Percentiles rank a stretch among this genome's conserved stretches.
These are phyloP conservation scores for Trametes sp. DNA, from an alignment of 1,284 basidiomycete species.

Conservation along the genomic window DNA sequence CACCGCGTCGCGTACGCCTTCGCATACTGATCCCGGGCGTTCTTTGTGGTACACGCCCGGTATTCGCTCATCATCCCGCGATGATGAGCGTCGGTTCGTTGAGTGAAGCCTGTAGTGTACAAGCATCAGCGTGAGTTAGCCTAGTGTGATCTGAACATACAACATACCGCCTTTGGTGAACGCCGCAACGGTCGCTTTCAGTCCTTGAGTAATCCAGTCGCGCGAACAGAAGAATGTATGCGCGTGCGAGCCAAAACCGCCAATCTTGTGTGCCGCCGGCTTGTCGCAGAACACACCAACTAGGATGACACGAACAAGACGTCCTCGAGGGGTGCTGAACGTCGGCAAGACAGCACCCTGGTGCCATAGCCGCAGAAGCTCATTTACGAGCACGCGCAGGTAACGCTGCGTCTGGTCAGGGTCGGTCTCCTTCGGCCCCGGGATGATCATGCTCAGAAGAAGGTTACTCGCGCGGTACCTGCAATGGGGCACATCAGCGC, in stretches of 20 bases:
- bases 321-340: constrained; percentile 33
- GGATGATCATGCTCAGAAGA: constrained; percentile 42
- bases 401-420: constrained; percentile 42
- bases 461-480: constrained; percentile 45
- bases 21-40: constrained; percentile 31
- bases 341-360: constrained; percentile 37
- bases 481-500: neutral
- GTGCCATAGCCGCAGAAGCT: constrained; percentile 41
- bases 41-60: constrained; percentile 3
- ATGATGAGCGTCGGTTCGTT: constrained; percentile 25
- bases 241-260: constrained; percentile 43
- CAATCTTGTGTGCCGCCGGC: constrained; percentile 47
- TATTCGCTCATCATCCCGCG: constrained; percentile 14
- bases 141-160: neutral
- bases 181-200: constrained; percentile 27
- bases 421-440: constrained; percentile 47
- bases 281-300: constrained; percentile 47
- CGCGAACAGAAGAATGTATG: constrained; percentile 45
- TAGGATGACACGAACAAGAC: constrained; percentile 41
- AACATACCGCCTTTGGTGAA: constrained; percentile 27
- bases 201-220: constrained; percentile 40
- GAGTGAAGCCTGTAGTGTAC: constrained; percentile 16
- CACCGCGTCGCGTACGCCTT: constrained; percentile 32
- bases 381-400: constrained; percentile 41
- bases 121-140: too few species aligned